Conservation (phyloP, 2,329 filamentous ascomycete species). For the Rhinocladiella mackenziei region DNA sequence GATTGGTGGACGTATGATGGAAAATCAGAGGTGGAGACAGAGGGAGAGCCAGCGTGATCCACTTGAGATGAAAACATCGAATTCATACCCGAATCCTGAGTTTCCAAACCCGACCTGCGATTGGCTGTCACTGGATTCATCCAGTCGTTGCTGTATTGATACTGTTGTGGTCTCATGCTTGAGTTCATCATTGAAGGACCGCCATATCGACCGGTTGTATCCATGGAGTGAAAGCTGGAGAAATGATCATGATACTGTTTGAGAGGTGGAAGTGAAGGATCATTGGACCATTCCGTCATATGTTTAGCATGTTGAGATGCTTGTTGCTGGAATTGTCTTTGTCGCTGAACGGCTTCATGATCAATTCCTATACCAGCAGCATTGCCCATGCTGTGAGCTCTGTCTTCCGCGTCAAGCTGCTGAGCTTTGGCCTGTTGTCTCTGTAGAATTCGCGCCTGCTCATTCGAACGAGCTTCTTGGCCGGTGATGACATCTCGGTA, state of each 20-base stretch:
- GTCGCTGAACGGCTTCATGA: constrained; percentile 26
- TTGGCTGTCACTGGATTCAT: constrained; percentile 19
- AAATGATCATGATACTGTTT: constrained; percentile 22
- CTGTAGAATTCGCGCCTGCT: constrained; percentile 30
- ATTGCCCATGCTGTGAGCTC: constrained; percentile 2
- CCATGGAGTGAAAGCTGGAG: constrained; percentile 11
- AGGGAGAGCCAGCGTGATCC: constrained; percentile 10
- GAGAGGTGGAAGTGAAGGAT: constrained; percentile 23
- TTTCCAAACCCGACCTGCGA: constrained; percentile 8
- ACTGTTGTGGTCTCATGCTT: constrained; percentile 17
- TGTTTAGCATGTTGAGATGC: constrained; percentile 29
- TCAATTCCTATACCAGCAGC: constrained; percentile 26
- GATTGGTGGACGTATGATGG: constrained; percentile 22
- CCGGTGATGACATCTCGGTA: constrained; percentile 24
- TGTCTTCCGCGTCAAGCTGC: constrained; percentile 19
- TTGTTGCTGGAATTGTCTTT: constrained; percentile 28
- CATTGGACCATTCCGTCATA: constrained; percentile 26
- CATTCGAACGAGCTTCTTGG: constrained; percentile 28
- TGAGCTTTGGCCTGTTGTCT: constrained; percentile 26
- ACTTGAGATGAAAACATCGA: constrained; percentile 16
- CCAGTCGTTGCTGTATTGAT: constrained; percentile 28
- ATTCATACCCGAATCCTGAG: constrained; percentile 14
- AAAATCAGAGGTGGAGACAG: constrained; percentile 8
- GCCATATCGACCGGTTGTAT: constrained; percentile 9
- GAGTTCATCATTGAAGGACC: constrained; percentile 16